These are phyloP conservation scores for Naematelia aurantialba DNA, from an alignment of 768 basidiomycete genomes.

Conservation along the genomic window DNA sequence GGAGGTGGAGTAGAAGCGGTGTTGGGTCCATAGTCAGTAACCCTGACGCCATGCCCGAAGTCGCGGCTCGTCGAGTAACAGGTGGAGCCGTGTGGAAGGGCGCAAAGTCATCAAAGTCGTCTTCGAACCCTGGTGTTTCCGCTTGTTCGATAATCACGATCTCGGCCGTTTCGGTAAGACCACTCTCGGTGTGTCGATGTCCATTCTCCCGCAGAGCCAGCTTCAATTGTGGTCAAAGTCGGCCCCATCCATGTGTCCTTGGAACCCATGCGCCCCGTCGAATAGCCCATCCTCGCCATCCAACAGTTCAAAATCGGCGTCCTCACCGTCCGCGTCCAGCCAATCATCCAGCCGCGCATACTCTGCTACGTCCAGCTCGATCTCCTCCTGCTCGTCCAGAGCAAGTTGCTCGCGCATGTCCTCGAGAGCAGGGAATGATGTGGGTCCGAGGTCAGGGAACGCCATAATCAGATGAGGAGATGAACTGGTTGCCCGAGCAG, in stretches of 20 bases:
- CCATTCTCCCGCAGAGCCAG: too few species aligned
- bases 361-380: conserved; percentile 27
- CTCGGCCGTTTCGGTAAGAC: too few species aligned
- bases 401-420: conserved; percentile 3
- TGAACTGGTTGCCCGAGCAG: background rate
- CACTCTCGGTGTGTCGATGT: too few species aligned
- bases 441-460: background rate
- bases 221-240: too few species aligned
- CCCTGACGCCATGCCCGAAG: too few species aligned
- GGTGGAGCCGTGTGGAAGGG: conserved; percentile 30
- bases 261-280: too few species aligned
- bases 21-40: conserved; percentile 35
- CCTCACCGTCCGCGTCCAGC: conserved; percentile 34
- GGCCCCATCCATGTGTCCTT: too few species aligned
- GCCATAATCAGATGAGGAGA: too few species aligned
- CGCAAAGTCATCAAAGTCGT: conserved; percentile 38
- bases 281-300: conserved; percentile 1
- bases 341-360: conserved; percentile 42
- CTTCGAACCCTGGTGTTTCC: conserved; percentile 23
- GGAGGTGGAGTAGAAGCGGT: conserved; percentile 38
- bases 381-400: conserved; percentile 10
- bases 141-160: too few species aligned
- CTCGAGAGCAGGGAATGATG: background rate
- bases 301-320: background rate
- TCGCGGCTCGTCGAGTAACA: background rate